Base-by-base conservation (phyloP, 306 rosid genomes). In the Glycine latifolia region DNA sequence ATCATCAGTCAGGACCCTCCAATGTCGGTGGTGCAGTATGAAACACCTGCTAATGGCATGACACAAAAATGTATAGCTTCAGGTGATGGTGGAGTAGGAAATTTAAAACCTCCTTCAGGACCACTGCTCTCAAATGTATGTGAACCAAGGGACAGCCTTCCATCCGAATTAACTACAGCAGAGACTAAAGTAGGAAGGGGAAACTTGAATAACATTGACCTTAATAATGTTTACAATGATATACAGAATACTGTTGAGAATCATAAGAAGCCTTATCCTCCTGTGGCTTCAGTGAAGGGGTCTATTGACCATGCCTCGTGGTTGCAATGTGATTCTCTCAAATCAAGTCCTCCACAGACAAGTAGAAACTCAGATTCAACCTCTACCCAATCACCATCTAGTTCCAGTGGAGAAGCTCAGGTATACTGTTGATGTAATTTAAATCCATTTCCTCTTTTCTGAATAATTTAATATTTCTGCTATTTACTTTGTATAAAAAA, bases 391-490 rank as follows among this genome's bases (percentile, higher is more conserved):
- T 89, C 95, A 68, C 95, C 89, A 44, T 86, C 89, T 75, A 87
- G 86, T 85, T 90, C 91, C 53, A 84, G 89, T 54, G 91, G 94
- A 84, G 94, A 91, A 50, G 91, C 87, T 77, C 94, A 79, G 92
- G 96, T 90, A 85, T 77, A 62, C 37, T 76, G 31, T 73, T 82
- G 56, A 74, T 50, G 55, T 58, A 39, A 56, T 56, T 60, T 78
- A 43, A 41, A 48, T 33, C 73, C 35, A 12, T 81, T 87, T 84
- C 49, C 60, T 71, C 54, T 15, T 76, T 56, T 46, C 52, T 78
- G 53, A 54, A 54, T 13, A 15, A 50, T 65, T 61, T 79, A 46
- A 54, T 72, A 62, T 55, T 35, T 44, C 39, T 65, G 6, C 67
- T 71, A 61, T 76, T 62, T 59, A 13, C 60, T 20, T n/a, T 39